Evolutionary conservation across 129 eudicot genomes (phyloP).

Genomic region (Tanacetum coccineum): DNA sequence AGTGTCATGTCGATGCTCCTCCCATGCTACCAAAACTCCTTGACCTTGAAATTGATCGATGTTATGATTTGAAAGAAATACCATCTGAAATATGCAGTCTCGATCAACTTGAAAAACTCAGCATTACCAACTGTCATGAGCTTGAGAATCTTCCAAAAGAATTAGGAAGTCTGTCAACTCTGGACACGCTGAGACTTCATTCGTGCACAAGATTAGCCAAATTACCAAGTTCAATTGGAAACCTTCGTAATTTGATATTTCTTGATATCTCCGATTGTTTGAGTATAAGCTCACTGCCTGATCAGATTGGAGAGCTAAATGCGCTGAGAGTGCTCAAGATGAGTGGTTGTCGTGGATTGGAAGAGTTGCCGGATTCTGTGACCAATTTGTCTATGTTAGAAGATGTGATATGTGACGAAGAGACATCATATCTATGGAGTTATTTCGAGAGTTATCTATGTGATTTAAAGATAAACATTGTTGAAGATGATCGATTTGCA

Average conservation of each 20-base stretch:
- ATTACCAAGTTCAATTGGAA: constrained; percentile 23
- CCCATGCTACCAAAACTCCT: too few relatives aligned
- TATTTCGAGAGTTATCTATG: background rate
- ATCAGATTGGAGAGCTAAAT: constrained; percentile 27
- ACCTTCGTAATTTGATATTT: constrained; percentile 15
- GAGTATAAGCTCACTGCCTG: constrained; percentile 25
- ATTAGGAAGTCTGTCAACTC: constrained; percentile 24
- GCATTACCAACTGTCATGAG: constrained; percentile 45
- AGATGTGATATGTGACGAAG: constrained; percentile 39
- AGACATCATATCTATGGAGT: constrained; percentile 26
- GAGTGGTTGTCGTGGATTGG: constrained; percentile 36
- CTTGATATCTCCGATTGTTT: constrained; percentile 35
- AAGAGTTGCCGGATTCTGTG: constrained; percentile 34
- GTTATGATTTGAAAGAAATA: too few relatives aligned
- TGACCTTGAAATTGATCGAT: too few relatives aligned
- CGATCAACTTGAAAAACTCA: constrained; percentile 32
- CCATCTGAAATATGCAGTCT: constrained; percentile 25
- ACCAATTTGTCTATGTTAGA: constrained; percentile 15
- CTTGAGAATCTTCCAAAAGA: constrained; percentile 31
- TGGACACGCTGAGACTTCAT: constrained; percentile 26
- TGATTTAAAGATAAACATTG: constrained; percentile 17
- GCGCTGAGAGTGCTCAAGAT: constrained; percentile 25
- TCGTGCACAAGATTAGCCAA: constrained; percentile 23
- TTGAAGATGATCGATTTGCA: constrained; percentile 26
- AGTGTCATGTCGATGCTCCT: too few relatives aligned